Base-by-base conservation (phyloP, 179 eudicot genomes). In the Beta lomatogona region DNA sequence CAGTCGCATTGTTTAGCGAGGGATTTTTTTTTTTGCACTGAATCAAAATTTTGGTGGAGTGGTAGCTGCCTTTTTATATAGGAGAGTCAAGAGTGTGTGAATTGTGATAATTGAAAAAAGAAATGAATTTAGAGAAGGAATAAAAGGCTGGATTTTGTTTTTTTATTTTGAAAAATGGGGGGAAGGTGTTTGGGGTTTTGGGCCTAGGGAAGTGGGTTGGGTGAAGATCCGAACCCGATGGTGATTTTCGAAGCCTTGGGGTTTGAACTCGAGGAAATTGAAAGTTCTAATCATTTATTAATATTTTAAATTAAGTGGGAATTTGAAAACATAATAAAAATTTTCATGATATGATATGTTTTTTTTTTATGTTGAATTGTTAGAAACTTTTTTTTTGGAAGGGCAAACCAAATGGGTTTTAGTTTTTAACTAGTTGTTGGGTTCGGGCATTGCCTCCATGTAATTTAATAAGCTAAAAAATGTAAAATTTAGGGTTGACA, bases 191-290 rank as follows among this genome's bases (percentile, higher is more conserved):
- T 52, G 53, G 25, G 55, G 67, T 1, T 64, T 64, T 36, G 78
- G 73, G 67, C 52, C 53, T 71, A 0, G 76, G 82, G 58, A 76
- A 76, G 16, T 76, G 79, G 79, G 50, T 7, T 31, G 48, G 60
- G 36, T 70, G 65, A 73, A 73, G 77, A 74, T 74, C 65, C 65
- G 18, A 54, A 74, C 75, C 46, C 71, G n/a, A 54, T 0, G 46
- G 78, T 44, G 54, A 80, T 64, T 74, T 50, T 75, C 65, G 79
- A 81, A 81, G 79, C 68, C 25, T 81, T 31, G 66, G 36, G 13
- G 21, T 21, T 41, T 9, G 21, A 48, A 64, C 28, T 64, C 25
- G 14, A 22, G 73, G 72, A 55, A 55, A 73, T 81, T 74, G 25
- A 74, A 71, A 16, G 52, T 53, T 54, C n/a, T 54, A 74, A 31